A percentile compares a stretch with the other conserved stretches of the same genome.
Evolutionary conservation across 176 grass and related monocot species (phyloP).

Genomic region (Rhynchospora breviuscula): DNA sequence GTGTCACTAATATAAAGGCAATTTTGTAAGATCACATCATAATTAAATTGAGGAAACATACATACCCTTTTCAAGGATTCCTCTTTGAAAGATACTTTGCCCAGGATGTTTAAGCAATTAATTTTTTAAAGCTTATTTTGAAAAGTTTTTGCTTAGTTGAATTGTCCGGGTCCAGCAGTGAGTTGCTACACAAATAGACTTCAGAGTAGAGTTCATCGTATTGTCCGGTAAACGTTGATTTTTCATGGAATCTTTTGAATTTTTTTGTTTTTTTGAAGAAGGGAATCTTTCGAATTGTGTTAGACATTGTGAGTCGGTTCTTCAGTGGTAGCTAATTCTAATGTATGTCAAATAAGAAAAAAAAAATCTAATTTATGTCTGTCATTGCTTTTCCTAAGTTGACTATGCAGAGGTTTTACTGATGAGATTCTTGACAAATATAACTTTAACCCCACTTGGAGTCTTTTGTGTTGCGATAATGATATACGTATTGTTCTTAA

Average conservation of each 20-base stretch:
- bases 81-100: not conserved
- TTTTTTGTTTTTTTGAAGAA: not conserved
- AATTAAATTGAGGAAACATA: not conserved
- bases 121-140: not conserved
- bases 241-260: not conserved
- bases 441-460: not conserved
- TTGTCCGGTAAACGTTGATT: conserved; percentile 1
- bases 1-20: not conserved
- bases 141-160: not conserved
- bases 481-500: not conserved
- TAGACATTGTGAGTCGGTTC: not conserved
- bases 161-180: not conserved
- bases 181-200: not conserved
- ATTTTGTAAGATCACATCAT: not conserved
- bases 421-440: not conserved
- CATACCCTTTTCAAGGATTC: not conserved
- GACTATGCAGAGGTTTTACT: not conserved
- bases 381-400: not conserved
- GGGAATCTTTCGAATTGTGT: not conserved
- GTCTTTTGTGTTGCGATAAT: not conserved
- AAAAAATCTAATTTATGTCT: not conserved
- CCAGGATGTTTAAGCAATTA: not conserved
- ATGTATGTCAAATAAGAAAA: not conserved
- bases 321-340: not conserved
- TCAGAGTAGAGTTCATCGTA: not conserved